A percentile compares a stretch with the other conserved stretches of the same genome.
Evolutionary conservation across 768 basidiomycete genomes (phyloP).

Genomic region (Paxillus involutus): DNA sequence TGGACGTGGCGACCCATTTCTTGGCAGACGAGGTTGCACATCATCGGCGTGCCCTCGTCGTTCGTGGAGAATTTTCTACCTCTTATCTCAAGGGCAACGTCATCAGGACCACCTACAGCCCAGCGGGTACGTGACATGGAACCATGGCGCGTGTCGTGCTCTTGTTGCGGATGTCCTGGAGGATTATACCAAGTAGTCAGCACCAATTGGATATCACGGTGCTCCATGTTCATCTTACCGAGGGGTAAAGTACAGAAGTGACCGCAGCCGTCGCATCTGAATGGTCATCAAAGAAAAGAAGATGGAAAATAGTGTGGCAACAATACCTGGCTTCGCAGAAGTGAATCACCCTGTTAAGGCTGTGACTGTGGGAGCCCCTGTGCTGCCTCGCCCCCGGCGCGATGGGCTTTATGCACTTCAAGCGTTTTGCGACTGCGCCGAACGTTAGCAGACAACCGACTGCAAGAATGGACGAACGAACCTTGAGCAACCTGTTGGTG

Average conservation of each 20-base stretch:
- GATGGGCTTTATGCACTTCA: slow-evolving; percentile 49
- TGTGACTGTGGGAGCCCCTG: slow-evolving; percentile 49
- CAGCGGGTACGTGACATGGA: slow-evolving; percentile 55
- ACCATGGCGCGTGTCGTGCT: slow-evolving; percentile 60
- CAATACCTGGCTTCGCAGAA: slow-evolving; percentile 51
- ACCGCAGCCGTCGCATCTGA: slow-evolving; percentile 53
- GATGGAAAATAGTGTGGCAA: not conserved
- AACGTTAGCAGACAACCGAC: not conserved
- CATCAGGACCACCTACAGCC: slow-evolving; percentile 48
- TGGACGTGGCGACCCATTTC: too few relatives aligned
- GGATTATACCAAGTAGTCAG: not conserved
- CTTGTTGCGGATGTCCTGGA: slow-evolving; percentile 51
- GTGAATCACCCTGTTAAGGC: slow-evolving; percentile 47
- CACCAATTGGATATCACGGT: not conserved
- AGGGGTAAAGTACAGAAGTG: slow-evolving; percentile 60
- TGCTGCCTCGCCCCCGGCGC: slow-evolving; percentile 44
- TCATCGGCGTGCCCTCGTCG: too few relatives aligned
- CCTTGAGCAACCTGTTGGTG: slow-evolving; percentile 49
- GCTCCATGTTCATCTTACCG: slow-evolving; percentile 33
- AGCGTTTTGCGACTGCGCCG: slow-evolving; percentile 45
- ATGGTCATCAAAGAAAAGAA: not conserved
- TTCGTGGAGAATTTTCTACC: too few relatives aligned
- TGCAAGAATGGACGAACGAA: not conserved
- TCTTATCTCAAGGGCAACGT: too few relatives aligned
- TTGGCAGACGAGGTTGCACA: too few relatives aligned